Evolutionary conservation across 2,329 filamentous ascomycete genomes (phyloP), one percentile per base, ranked within the genome.

Genomic region (Tolypocladium pustulatum): DNA sequence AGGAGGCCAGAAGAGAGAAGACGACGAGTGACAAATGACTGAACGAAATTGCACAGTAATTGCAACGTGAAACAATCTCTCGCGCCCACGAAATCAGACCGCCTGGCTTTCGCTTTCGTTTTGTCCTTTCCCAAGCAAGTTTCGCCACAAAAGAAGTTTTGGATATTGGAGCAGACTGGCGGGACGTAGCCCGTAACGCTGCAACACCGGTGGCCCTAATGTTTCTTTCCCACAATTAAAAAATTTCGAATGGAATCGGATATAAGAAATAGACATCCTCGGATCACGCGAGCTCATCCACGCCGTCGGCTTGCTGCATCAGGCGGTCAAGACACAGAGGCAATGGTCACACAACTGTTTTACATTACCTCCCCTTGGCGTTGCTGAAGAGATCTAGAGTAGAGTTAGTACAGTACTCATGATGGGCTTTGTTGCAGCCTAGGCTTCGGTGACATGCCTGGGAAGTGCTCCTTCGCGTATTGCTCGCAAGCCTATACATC

Each of bases 391-490:
- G 71, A 65, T 76, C 74, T 73, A 63, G 59, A 43, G 51, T 60
- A 56, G 49, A 58, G 67, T 74, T 68, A 73, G 69, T 65, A 63
- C 64, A 59, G 63, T 59, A 61, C 60, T 54, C 62, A 58, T 58
- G 34, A 58, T 58, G 57, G 60, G 61, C 62, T 46, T 58, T 62
- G 56, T 62, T 62, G 63, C 58, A 63, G 58, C 65, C 63, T 58
- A 58, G 65, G 61, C 61, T 66, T 63, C 59, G 63, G 63, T 57
- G 63, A 63, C 69, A 61, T 73, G 73, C 72, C 86, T 65, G 84
- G 83, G 68, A 96, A 96, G 74, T 97, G 90, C 73, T 97, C 93
- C 75, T 96, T 97, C 59, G 93, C 93, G 73, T 96, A 97, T 74
- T 97, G 92, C 63, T 82, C 79, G 62, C 79, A 82, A 32, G 79